phyloP scores from a whole-genome alignment of 2,329 filamentous ascomycete species.

The Colletotrichum godetiae region DNA sequence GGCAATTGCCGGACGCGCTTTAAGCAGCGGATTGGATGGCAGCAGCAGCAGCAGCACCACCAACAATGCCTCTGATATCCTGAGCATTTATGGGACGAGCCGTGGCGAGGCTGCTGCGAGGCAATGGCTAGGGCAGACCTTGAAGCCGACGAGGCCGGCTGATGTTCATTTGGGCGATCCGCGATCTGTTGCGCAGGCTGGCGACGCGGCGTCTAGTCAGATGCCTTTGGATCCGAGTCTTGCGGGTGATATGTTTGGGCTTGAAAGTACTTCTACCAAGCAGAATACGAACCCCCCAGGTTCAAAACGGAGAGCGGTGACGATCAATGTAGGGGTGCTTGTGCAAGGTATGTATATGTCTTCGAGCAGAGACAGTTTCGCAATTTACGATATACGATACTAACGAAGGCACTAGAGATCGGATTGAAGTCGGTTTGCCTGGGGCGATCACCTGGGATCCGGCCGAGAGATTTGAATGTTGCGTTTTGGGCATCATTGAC shows the following conservation, averaged over 20 bases:
- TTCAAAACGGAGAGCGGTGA: constrained; percentile 45
- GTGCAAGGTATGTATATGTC: constrained; percentile 43
- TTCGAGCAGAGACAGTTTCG: neutral
- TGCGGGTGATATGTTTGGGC: constrained; percentile 1
- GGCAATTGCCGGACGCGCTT: neutral
- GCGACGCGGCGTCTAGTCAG: neutral
- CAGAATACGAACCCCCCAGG: neutral
- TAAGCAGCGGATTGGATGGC: neutral
- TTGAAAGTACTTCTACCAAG: neutral
- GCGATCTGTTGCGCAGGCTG: neutral
- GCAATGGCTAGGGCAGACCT: neutral
- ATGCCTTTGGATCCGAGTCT: constrained; percentile 17
- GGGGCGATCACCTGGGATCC: constrained; percentile 51
- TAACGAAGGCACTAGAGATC: constrained; percentile 44
- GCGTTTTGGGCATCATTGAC: constrained; percentile 33
- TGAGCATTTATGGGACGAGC: neutral
- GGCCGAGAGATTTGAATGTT: constrained; percentile 48
- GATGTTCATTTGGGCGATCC: neutral
- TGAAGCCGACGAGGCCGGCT: neutral
- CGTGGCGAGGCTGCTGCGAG: neutral
- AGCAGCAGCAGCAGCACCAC: neutral
- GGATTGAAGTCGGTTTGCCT: constrained; percentile 49
- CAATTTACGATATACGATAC: neutral
- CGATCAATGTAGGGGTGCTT: constrained; percentile 46
- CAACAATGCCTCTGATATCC: neutral